Evolutionary conservation across 1,284 basidiomycete genomes (phyloP).

Genomic region (Austropuccinia psidii): DNA sequence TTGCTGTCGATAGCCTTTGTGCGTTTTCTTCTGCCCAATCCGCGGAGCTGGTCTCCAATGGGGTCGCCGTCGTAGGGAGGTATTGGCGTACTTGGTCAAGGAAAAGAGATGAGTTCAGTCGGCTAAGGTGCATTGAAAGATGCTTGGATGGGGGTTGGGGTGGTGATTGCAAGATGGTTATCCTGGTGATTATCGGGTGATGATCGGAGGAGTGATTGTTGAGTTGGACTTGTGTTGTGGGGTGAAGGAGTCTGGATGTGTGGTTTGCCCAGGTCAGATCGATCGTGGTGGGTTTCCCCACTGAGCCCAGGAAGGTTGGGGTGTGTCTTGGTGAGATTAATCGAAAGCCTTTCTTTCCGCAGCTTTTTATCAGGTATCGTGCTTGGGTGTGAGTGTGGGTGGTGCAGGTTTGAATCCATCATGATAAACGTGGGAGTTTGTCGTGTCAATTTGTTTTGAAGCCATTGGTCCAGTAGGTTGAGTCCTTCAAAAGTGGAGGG

Average conservation of each 20-base stretch:
- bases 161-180: not conserved
- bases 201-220: not conserved
- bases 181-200: not conserved
- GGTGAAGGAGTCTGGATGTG: not conserved
- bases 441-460: not conserved
- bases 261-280: not conserved
- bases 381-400: not conserved
- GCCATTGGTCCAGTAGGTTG: not conserved
- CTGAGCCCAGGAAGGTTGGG: not conserved
- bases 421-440: not conserved
- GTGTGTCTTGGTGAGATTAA: conserved; percentile 6
- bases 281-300: not conserved
- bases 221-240: not conserved
- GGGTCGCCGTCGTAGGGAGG: not conserved
- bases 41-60: no score
- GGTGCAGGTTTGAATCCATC: conserved; percentile 16
- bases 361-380: not conserved
- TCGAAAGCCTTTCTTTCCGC: not conserved
- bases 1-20: no score
- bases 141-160: no score
- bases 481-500: not conserved
- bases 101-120: no score
- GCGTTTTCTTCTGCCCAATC: not conserved
- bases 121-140: no score
- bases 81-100: not conserved